Evolutionary conservation across 805 yeast species (phyloP).

Genomic region (Ogataea methanolica): DNA sequence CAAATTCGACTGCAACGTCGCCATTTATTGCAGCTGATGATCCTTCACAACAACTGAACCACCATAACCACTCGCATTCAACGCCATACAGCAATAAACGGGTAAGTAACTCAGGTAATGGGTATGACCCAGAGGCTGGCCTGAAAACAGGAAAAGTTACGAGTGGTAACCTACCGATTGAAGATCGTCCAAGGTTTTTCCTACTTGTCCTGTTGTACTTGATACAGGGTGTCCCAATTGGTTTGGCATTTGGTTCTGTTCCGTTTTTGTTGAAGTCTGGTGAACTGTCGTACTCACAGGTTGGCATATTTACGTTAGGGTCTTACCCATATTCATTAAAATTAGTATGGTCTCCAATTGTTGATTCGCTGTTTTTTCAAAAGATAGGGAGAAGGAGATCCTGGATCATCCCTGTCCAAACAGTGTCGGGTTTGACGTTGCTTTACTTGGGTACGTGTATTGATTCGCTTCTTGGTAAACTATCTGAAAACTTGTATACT

Average conservation of each 20-base stretch:
- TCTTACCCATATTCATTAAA: constrained; percentile 93
- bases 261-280: constrained; percentile 82
- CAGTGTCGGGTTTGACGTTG: constrained; percentile 67
- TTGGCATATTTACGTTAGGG: constrained; percentile 87
- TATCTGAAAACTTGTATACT: constrained; percentile 43
- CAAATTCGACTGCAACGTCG: constrained; percentile 14
- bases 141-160: not conserved
- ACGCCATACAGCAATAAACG: constrained; percentile 1
- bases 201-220: constrained; percentile 71
- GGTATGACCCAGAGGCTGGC: not conserved
- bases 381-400: constrained; percentile 77
- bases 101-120: not conserved
- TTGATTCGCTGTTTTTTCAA: constrained; percentile 74
- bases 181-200: constrained; percentile 71
- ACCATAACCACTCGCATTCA: not conserved
- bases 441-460: constrained; percentile 57
- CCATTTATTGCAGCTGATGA: constrained; percentile 11
- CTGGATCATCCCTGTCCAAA: constrained; percentile 94
- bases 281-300: constrained; percentile 77
- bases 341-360: constrained; percentile 92
- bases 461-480: constrained; percentile 41
- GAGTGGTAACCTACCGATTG: constrained; percentile 21
- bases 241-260: constrained; percentile 89
- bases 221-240: constrained; percentile 96
- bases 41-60: not conserved